phyloP scores from a whole-genome alignment of 2,329 filamentous ascomycete genomes.

The Hymenoscyphus scutula region DNA sequence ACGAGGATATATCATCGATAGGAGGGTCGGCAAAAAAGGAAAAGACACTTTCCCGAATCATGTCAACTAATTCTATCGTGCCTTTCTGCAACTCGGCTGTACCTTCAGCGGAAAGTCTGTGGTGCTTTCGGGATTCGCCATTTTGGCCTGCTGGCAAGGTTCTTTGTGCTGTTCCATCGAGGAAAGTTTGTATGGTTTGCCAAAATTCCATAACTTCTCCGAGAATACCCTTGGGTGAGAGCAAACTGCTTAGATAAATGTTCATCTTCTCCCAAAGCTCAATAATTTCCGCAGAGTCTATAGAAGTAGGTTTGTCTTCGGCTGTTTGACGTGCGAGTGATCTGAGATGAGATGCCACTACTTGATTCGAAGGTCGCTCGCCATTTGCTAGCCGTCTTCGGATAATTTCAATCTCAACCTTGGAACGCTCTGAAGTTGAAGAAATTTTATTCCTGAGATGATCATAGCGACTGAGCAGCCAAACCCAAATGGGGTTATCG shows the following conservation, averaged over 20 bases:
- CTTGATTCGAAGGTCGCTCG: constrained; percentile 67
- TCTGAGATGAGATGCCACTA: constrained; percentile 73
- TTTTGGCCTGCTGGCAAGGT: constrained; percentile 78
- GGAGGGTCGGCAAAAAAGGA: constrained; percentile 85
- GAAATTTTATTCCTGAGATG: constrained; percentile 84
- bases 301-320: constrained; percentile 57
- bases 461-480: constrained; percentile 87
- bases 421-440: constrained; percentile 76
- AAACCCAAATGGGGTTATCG: constrained; percentile 95
- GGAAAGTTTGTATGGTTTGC: constrained; percentile 87
- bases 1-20: constrained; percentile 82
- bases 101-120: constrained; percentile 71
- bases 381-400: constrained; percentile 74
- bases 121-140: constrained; percentile 76
- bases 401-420: constrained; percentile 88
- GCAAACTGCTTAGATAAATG: constrained; percentile 67
- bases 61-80: constrained; percentile 75
- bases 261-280: constrained; percentile 92
- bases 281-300: constrained; percentile 78
- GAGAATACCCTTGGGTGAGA: constrained; percentile 77
- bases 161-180: constrained; percentile 79
- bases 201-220: constrained; percentile 92
- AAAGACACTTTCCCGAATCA: constrained; percentile 76
- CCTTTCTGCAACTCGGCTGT: constrained; percentile 72
- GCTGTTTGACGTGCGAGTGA: constrained; percentile 66